phyloP scores from a whole-genome alignment of 257 asterid species.

The Ilex asprella region DNA sequence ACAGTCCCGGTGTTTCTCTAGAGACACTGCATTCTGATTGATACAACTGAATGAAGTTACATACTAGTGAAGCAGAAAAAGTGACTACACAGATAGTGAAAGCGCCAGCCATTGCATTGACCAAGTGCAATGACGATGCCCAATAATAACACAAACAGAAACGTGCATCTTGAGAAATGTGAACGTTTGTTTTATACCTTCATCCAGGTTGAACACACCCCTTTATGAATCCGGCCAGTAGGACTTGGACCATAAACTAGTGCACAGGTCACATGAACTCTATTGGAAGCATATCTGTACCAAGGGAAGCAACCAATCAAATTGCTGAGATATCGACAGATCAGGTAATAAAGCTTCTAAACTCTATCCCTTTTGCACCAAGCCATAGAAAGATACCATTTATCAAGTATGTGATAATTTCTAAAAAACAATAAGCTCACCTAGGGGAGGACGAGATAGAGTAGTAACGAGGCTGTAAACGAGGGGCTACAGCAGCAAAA shows the following conservation, averaged over 20 bases:
- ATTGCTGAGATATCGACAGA: not conserved
- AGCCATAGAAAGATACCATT: not conserved
- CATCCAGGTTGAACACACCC: conserved; percentile 91
- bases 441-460: conserved; percentile 29
- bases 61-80: too few relatives aligned
- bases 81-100: too few relatives aligned
- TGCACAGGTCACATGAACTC: conserved; percentile 73
- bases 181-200: conserved; percentile 35
- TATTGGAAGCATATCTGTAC: conserved; percentile 51
- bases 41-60: conserved; percentile 4
- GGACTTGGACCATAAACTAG: conserved; percentile 65
- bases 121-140: too few relatives aligned
- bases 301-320: conserved; percentile 15
- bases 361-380: not conserved
- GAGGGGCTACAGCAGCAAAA: conserved; percentile 75
- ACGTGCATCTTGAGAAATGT: not conserved
- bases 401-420: too few relatives aligned
- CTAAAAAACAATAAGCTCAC: conserved; percentile 22
- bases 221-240: conserved; percentile 73
- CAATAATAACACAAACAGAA: not conserved
- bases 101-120: too few relatives aligned
- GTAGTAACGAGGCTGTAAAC: conserved; percentile 33
- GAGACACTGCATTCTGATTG: conserved; percentile 55
- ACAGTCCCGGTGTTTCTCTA: conserved; percentile 39
- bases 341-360: not conserved